Conservation (phyloP, 106 monocot species). For the Acorus calamus region DNA sequence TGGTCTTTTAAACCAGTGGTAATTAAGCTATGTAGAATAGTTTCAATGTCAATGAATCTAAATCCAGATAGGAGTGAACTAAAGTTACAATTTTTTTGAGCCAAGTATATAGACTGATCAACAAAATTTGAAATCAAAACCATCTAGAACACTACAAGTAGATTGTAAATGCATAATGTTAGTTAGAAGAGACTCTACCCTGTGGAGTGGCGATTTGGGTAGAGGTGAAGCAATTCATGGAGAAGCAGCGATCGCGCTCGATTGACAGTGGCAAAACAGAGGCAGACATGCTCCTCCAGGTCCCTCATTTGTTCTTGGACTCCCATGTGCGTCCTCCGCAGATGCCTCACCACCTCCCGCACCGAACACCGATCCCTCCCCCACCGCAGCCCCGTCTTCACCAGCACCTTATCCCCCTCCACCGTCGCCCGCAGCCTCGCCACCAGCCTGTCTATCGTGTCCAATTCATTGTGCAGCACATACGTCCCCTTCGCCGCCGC, state of each 20-base stretch:
- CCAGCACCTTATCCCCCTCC: slow-evolving; percentile 57
- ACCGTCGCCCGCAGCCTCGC: slow-evolving; percentile 46
- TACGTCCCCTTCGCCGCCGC: slow-evolving; percentile 49
- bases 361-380: slow-evolving; percentile 36
- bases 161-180: too few species aligned
- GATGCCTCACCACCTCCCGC: slow-evolving; percentile 43
- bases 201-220: too few species aligned
- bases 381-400: slow-evolving; percentile 35
- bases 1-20: too few species aligned
- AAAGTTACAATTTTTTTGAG: too few species aligned
- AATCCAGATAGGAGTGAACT: too few species aligned
- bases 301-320: slow-evolving; percentile 43
- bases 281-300: slow-evolving; percentile 73
- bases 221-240: slow-evolving; percentile 24
- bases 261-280: slow-evolving; percentile 57
- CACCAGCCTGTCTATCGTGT: slow-evolving; percentile 64
- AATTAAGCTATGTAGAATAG: too few species aligned
- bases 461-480: slow-evolving; percentile 52
- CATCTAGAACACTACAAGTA: too few species aligned
- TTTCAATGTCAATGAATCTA: too few species aligned
- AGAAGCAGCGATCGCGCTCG: slow-evolving; percentile 42
- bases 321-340: slow-evolving; percentile 36
- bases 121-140: too few species aligned
- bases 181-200: too few species aligned
- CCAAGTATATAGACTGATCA: too few species aligned